Percentiles rank a stretch among this genome's conserved stretches.
phyloP scores from a whole-genome alignment of 768 basidiomycete genomes.

The Guyanaporus albipodus region DNA sequence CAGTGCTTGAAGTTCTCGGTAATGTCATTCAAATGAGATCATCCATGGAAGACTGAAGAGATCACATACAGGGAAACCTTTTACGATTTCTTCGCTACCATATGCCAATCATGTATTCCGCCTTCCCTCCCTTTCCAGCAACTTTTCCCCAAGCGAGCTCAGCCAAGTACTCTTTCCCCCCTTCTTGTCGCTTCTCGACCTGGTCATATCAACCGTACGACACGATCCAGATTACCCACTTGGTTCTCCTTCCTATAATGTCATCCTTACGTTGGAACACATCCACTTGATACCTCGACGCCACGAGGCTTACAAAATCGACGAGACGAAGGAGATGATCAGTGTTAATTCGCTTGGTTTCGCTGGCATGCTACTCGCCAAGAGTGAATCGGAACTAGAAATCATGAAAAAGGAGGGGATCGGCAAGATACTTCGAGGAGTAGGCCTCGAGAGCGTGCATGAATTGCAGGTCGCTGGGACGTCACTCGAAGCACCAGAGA shows the following conservation, averaged over 20 bases:
- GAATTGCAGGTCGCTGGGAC: slow-evolving; percentile 58
- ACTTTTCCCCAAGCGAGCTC: slow-evolving; percentile 38
- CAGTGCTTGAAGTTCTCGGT: slow-evolving; percentile 47
- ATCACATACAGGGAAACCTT: slow-evolving; percentile 57
- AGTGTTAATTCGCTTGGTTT: slow-evolving; percentile 87
- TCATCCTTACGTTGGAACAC: slow-evolving; percentile 77
- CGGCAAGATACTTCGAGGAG: slow-evolving; percentile 56
- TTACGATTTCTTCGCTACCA: slow-evolving; percentile 60
- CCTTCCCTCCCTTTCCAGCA: slow-evolving; percentile 23
- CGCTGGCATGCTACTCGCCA: slow-evolving; percentile 85
- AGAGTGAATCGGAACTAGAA: slow-evolving; percentile 72
- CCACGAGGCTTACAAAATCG: slow-evolving; percentile 52
- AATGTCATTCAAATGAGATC: slow-evolving; percentile 1
- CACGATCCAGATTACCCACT: slow-evolving; percentile 59
- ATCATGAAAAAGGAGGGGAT: slow-evolving; percentile 62
- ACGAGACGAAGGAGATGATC: slow-evolving; percentile 52
- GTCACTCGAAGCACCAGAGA: slow-evolving; percentile 33
- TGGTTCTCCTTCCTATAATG: slow-evolving; percentile 77
- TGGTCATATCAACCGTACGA: slow-evolving; percentile 68
- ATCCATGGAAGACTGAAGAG: not conserved
- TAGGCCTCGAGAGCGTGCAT: slow-evolving; percentile 65
- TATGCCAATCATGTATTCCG: slow-evolving; percentile 82
- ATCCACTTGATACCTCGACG: slow-evolving; percentile 82
- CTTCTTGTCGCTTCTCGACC: slow-evolving; percentile 73
- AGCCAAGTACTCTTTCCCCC: slow-evolving; percentile 50